Conservation (phyloP, 2,329 filamentous ascomycete species). For the Fusarium keratoplasticum region DNA sequence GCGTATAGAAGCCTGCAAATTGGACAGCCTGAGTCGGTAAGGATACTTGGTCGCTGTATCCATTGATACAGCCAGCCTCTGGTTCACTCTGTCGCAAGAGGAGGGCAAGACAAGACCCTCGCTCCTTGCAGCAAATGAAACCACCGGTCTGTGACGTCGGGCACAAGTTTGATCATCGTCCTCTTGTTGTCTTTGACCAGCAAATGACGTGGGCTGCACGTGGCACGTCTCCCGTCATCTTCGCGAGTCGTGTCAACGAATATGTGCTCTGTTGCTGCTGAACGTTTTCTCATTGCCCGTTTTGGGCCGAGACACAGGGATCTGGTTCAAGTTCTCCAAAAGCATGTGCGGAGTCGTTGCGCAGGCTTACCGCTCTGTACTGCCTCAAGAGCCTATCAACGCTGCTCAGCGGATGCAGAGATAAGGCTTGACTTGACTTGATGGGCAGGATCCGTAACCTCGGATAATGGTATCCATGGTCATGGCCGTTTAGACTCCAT, state of each 20-base stretch:
- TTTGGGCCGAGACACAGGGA: constrained; percentile 15
- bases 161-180: background rate
- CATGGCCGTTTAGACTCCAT: background rate
- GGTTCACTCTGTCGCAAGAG: background rate
- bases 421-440: constrained; percentile 8
- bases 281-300: constrained; percentile 16
- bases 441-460: background rate
- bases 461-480: background rate
- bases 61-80: background rate
- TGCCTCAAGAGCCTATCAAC: background rate
- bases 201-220: constrained; percentile 11
- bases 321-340: background rate
- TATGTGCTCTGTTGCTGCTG: background rate
- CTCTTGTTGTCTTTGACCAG: background rate
- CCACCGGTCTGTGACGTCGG: background rate
- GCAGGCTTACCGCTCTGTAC: background rate
- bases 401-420: background rate
- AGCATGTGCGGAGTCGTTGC: background rate
- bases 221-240: background rate
- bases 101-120: background rate
- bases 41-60: background rate
- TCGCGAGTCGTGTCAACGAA: background rate
- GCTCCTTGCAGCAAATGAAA: constrained; percentile 12
- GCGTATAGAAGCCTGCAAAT: background rate
- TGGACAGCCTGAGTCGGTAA: background rate